Base-by-base conservation (phyloP, 1,284 basidiomycete genomes). In the Cutaneotrichosporon sp. region DNA sequence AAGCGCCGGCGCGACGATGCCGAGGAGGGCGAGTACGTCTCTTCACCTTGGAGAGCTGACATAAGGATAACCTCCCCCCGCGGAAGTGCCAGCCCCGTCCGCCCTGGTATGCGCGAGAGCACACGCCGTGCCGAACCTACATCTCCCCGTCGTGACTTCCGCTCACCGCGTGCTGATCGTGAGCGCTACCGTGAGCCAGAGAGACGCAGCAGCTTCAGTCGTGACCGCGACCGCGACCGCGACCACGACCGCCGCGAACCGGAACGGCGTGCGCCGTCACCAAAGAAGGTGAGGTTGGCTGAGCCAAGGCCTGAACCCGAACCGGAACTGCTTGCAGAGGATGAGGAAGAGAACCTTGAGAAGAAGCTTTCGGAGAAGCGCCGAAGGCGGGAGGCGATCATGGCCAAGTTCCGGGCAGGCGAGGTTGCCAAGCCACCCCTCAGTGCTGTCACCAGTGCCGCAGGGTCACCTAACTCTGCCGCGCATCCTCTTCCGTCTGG, bases 351-450 rank as follows among this genome's bases (percentile, higher is more conserved):
- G 11, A 86, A 88, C 22, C 83, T 89, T 2, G 90, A 92, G 73
- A 85, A 88, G 63, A 82, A 88, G 5, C 82, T 93, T 26, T 91
- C 89, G 51, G 89, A 88, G 62, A 85, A 91, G n/a, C 85, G 89
- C 36, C 88, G 89, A 31, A 89, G 87, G 71, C 87, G 92, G 47
- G 88, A 88, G 70, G 92, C 90, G 26, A 93, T 97, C 61, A 82
- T 92, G 65, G 91, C 91, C 62, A 93, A 91, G 79, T 90, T 93
- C 79, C 64, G 60, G 16, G 60, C 64, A 1, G 67, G 65, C 7
- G 63, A 57, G 18, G 57, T 66, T 4, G 30, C 62, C 34, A 66
- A 69, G 56, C 64, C 64, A 1, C 62, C 63, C 1, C 50, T 56
- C 18, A 42, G 36, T 42, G 55, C 55, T 16, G 38, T 56, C 55